These are phyloP conservation scores for Angophora floribunda DNA, from an alignment of 345 rosid genomes.

Conservation along the genomic window DNA sequence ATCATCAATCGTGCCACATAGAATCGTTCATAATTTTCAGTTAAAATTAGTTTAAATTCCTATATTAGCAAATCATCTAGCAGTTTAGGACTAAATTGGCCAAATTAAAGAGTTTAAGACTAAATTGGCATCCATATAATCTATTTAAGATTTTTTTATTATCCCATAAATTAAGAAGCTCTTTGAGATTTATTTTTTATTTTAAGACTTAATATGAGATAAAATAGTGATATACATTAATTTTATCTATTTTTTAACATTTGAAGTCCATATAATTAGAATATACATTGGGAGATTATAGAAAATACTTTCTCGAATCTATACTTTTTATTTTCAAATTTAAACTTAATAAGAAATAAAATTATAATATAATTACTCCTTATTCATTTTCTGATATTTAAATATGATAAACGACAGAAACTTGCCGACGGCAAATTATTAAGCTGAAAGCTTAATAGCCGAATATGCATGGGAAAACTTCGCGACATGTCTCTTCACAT, in stretches of 20 bases:
- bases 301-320: background rate
- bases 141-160: too few species aligned
- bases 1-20: too few species aligned
- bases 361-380: background rate
- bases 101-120: too few species aligned
- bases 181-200: background rate
- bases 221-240: background rate
- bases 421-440: background rate
- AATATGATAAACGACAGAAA: background rate
- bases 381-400: background rate
- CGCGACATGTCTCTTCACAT: background rate
- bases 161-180: background rate
- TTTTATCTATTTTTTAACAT: background rate
- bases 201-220: background rate
- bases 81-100: too few species aligned
- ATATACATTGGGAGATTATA: background rate
- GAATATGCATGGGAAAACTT: background rate
- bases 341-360: background rate
- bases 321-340: background rate
- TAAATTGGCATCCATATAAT: too few species aligned
- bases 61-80: too few species aligned
- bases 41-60: too few species aligned
- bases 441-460: background rate
- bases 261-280: background rate
- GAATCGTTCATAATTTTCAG: too few species aligned